Base-by-base conservation (phyloP, 768 basidiomycete species). In the Megacollybia marginata region DNA sequence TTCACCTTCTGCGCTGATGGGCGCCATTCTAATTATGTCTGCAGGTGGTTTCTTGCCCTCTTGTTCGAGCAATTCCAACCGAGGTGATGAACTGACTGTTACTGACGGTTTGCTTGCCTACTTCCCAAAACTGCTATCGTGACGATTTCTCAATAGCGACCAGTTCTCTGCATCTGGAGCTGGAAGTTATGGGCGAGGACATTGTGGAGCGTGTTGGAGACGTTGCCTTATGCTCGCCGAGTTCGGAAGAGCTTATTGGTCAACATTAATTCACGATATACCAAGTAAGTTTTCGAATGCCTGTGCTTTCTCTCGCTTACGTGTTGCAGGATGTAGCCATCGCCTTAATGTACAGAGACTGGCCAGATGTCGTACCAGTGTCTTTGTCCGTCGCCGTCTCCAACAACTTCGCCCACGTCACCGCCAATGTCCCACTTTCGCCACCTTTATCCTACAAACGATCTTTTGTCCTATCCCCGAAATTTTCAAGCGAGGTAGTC, bases 331-430 rank as follows among this genome's bases (percentile, higher is more conserved):
- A 96, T 98, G 92, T 98, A 6, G 88, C 92, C 0, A 74, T 98
- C 11, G 93, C 95, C 0, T 75, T 96, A 47, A 94, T 99, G 91
- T 93, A 97, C 54, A 81, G 89, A 47, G 95, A 99, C 65, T 98
- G 97, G 61, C 90, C 92, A 4, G 92, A 96, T 55, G 74, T 85
- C 42, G 77, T 83, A 9, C 70, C 75, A n/a, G 46, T 48, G 18
- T 59, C 66, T 5, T n/a, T n/a, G n/a, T n/a, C n/a, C 47, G 6
- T 18, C 48, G n/a, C 48, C 51, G n/a, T 16, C 34, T 5, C 46
- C 50, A 16, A 18, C 42, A 13, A 47, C 50, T n/a, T 31, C 46
- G 23, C 32, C 50, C 28, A 20, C 34, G 9, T n/a, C 50, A 36
- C 46, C 48, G 34, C 9, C 47, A n/a, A n/a, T n/a, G n/a, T n/a